Base-by-base conservation (phyloP, 2,329 filamentous ascomycete genomes). In the Fusarium xylarioides region DNA sequence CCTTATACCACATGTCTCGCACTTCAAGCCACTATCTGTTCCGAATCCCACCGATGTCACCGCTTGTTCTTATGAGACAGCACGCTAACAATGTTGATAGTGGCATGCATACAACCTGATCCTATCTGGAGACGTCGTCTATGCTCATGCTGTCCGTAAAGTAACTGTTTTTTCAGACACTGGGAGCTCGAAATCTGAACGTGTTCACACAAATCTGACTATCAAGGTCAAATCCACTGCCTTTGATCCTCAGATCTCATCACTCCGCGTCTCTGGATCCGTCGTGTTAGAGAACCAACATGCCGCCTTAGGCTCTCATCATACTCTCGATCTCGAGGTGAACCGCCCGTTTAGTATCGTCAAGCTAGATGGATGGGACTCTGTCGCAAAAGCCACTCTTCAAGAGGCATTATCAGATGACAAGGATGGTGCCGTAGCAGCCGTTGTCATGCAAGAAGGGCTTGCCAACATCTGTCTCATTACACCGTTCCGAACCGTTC, bases 361-460 rank as follows among this genome's bases (percentile, higher is more conserved):
- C 84, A 98, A 98, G 83, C 88, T 89, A 43, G 91, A 82, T 61
- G 83, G 95, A 46, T 99, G 96, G 96, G 96, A 99, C 82, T 95
- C 92, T 74, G 91, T 99, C 16, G 93, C 95, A 7, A 85, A 92
- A 53, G 91, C 93, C 66, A 92, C 93, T 50, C 87, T 99, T 16
- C 86, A 89, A 63, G 94, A 97, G 80, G 92, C 95, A 2, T 87
- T 95, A 19, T 91, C 93, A 76, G 90, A 93, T 75, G 92, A 94
- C 73, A 91, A 92, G 78, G 91, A 93, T 70, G 95, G 94, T 2
- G 92, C 95, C 70, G 88, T 97, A 23, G 94, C 95, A 62, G 95
- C 96, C 1, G 92, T 98, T 2, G 93, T 98, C 30, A 95, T 99
- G 92, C 93, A 97, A 77, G 95, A 98, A 78, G 93, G 93, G 21